Base-by-base conservation (phyloP, 768 basidiomycete genomes). In the Amanita fuliginea region DNA sequence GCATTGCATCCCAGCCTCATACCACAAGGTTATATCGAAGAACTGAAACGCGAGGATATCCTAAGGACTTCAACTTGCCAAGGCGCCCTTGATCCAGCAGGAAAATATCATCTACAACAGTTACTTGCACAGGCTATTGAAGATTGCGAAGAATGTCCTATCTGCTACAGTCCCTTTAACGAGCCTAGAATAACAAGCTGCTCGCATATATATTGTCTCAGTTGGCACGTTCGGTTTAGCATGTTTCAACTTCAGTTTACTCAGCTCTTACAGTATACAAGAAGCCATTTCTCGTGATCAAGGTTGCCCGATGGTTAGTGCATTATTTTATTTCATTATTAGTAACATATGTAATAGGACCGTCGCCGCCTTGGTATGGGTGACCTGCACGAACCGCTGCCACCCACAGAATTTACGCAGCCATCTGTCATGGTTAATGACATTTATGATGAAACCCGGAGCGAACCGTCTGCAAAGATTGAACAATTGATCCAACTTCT, bases 111-210 rank as follows among this genome's bases (percentile, higher is more conserved):
- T 19, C 64, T 91, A 30, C 84, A 86, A 59, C 62, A 57, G 19
- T 54, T 74, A 3, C 72, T 91, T 39, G 70, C 74, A 9, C 76
- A 81, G 57, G 78, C 77, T 0, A 79, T 89, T 33, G 88, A 90
- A 58, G 86, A 91, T 54, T 81, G 70, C 46, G 84, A 89, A 66
- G 88, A 91, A 60, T 91, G 88, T 59, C 85, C 87, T 0, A 71
- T 89, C 46, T 89, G 86, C 57, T 82, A 87, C 52, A 63, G 64
- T 50, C 62, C 77, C 16, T 55, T 83, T 7, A 70, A 64, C 13
- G 78, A 88, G 26, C 77, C 86, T 2, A 71, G 84, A 41, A 88
- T 91, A 51, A 88, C 87, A 0, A 67, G 69, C 42, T 91, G 88
- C 59, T 62, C 77, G 3, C 88, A 91, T 58, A 66, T 71, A 53